Conservation (phyloP, 768 basidiomycete genomes). For the Lanmaoa rubissima region DNA sequence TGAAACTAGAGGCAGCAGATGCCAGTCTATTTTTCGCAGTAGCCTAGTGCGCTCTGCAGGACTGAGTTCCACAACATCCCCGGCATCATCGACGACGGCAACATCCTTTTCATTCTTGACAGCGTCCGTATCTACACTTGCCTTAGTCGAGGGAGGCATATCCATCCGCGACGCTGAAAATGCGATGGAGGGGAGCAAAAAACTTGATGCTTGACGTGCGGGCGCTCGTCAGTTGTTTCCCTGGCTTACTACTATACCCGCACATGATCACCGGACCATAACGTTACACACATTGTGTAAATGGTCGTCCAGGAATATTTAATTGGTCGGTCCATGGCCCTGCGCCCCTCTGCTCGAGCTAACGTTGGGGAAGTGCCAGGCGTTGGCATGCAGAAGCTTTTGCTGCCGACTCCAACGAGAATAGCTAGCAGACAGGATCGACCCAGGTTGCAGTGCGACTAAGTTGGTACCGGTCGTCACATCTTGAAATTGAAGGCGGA, state of each 20-base stretch:
- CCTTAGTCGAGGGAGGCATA: slow-evolving; percentile 18
- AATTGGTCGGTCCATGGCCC: too few relatives aligned
- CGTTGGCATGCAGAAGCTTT: too few relatives aligned
- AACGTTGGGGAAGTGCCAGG: too few relatives aligned
- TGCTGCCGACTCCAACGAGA: too few relatives aligned
- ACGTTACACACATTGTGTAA: background rate
- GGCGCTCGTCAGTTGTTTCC: background rate
- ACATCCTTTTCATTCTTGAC: background rate
- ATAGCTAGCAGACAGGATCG: too few relatives aligned
- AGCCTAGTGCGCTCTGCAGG: background rate
- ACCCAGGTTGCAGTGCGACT: too few relatives aligned
- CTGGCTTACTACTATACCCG: background rate
- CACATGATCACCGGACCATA: background rate
- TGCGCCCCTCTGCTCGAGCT: too few relatives aligned
- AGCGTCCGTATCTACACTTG: slow-evolving; percentile 10
- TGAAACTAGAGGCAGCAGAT: background rate
- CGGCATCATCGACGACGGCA: background rate
- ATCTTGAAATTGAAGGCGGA: too few relatives aligned
- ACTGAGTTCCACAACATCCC: background rate
- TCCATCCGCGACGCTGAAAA: background rate
- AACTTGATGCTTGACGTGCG: background rate
- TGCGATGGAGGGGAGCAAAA: background rate
- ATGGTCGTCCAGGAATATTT: background rate
- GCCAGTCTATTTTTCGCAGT: background rate
- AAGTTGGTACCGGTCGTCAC: too few relatives aligned